Percentiles rank a stretch among this genome's conserved stretches.
phyloP scores from a whole-genome alignment of 73 alveolate species.

The Paramecium pentaurelia region DNA sequence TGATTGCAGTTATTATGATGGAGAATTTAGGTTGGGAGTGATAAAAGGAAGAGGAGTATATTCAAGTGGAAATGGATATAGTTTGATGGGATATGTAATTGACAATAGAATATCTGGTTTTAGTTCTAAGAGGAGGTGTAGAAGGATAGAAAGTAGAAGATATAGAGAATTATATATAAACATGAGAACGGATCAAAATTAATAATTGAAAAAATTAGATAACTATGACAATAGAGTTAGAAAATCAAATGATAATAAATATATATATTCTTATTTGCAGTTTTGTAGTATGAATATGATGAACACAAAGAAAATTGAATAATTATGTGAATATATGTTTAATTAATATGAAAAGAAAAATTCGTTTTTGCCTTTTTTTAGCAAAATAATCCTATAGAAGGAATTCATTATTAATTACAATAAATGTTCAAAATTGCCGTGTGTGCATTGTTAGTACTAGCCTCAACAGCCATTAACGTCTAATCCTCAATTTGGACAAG shows the following conservation, averaged over 20 bases:
- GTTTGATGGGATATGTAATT: not conserved
- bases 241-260: not conserved
- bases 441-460: conserved; percentile 29
- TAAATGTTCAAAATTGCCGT: conserved; percentile 41
- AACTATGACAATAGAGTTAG: not conserved
- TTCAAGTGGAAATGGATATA: not conserved
- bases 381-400: not conserved
- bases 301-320: not conserved
- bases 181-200: not conserved
- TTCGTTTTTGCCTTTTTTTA: conserved; percentile 42
- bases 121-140: not conserved
- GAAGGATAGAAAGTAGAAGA: not conserved
- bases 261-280: not conserved
- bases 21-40: not conserved
- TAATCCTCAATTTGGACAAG: conserved; percentile 18
- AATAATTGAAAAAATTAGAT: not conserved
- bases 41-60: not conserved
- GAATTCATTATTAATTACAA: conserved; percentile 25
- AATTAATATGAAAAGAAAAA: not conserved
- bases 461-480: conserved; percentile 39
- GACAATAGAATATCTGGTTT: not conserved
- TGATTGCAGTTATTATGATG: not conserved
- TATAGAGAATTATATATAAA: not conserved
- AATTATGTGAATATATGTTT: not conserved
- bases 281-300: not conserved